Base-by-base conservation (phyloP, 345 rosid genomes). In the Pugionium dolabratum region DNA sequence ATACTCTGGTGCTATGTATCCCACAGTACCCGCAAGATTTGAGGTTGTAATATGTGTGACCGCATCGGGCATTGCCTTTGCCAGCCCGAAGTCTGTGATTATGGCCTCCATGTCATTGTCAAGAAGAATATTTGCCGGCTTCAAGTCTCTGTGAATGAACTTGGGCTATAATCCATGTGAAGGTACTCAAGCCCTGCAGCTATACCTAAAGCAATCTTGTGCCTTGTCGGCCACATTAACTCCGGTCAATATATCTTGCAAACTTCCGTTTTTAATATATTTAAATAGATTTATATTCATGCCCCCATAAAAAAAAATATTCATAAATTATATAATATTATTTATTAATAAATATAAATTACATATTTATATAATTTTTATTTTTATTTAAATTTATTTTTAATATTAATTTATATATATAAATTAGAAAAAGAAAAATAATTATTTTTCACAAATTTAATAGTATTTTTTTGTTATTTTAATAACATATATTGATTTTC, bases 101-200 rank as follows among this genome's bases (percentile, higher is more conserved):
- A 91, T 74, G 9, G 97, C 95, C 76, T 89, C 98, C 95, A 89
- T 84, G 54, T 87, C 85, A 43, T 89, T 96, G 40, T 89, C 96
- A 2, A 92, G 89, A 48, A 92, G 18, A 18, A 18, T 0, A 18
- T 18, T 18, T 18, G 18, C 18, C 0, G 18, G 18, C 18, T 18
- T 18, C 18, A 18, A 18, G 18, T 18, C 18, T 18, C 18, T 18
- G 18, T 18, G 18, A 18, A 18, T 18, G 18, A 92, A 4, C 73
- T 70, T 1, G 90, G 90, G 54, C 49, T 82, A 9, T 83, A 90
- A 53, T 72, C 74, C 57, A 56, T 50, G 77, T 92, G 98, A 49
- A 92, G 96, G 62, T 92, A 89, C 74, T 89, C 96, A 2, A 89
- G 92, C 57, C 95, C 98, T 0, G 88, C 76, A 2, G 96, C 98